Evolutionary conservation across 345 rosid genomes (phyloP), one percentile per base, ranked within the genome.

Genomic region (Citrus sinensis): DNA sequence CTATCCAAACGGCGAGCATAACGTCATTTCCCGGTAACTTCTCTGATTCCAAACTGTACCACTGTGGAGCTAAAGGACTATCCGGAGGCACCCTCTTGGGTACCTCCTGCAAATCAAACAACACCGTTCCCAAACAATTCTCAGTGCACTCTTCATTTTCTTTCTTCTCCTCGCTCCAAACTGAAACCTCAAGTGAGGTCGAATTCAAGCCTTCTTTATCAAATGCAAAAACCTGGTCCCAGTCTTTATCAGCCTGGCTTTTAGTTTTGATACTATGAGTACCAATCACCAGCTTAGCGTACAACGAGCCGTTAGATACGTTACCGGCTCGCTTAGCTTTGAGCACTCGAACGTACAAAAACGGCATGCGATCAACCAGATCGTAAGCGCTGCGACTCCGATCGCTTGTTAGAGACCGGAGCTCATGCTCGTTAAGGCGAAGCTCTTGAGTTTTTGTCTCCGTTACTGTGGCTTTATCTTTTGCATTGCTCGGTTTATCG

Each of bases 1-100:
- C 98, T 13, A 93, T 19, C 98, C 97, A 95, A 17, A 90, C 91
- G 0, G 98, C 93, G n/a, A 93, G 92, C 98, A 95, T 95, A 86
- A 93, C 88, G 79, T 95, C 98, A 79, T 93, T 93, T 72, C 89
- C 98, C 4, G 86, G 80, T 0, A 89, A 84, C 19, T 81, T 86
- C 27, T 95, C 97, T 0, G 97, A 88, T 7, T 95, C 98, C 37
- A 95, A 79, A 20, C 89, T 87, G 76, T 95, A 93, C 98, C 98
- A 95, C 65, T 93, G 97, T 9, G 98, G 98, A 81, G 98, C 98
- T 42, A 95, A 82, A 8, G 98, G 94, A 76, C 97, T 93, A 77
- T 95, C 98, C 2, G 94, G 98, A 1, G 97, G 98, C 11, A 92
- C 92, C 71, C 98, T 75, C 78, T 90, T 93, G 0, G 98, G 98